Base-by-base conservation (phyloP, 768 basidiomycete species). In the Amanita pallidorosea region DNA sequence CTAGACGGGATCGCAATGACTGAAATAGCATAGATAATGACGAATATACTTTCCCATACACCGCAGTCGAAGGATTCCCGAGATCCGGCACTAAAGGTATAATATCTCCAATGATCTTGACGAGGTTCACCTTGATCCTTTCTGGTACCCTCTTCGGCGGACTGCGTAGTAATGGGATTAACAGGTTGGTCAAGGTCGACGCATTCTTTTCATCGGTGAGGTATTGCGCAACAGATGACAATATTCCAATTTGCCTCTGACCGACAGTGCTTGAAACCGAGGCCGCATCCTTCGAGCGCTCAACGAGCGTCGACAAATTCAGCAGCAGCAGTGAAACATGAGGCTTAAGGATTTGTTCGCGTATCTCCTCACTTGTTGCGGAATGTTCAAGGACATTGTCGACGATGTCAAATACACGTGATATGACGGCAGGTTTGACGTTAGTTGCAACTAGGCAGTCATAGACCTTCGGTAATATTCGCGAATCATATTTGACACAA, bases 391-490 rank as follows among this genome's bases (percentile, higher is more conserved):
- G 69, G 0, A 97, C 63, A 31, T 73, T 74, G 38, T 92, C 88
- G 44, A 93, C 72, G 52, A 95, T 81, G 60, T 97, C 94, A 56
- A 95, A 85, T 4, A 97, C 75, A 47, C 80, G 79, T 12, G 75
- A 75, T 38, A 95, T 70, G 13, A 97, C 94, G 0, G 78, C 66
- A 2, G 91, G 83, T 64, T 97, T 96, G 64, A 96, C 91, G 54
- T 85, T 88, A 5, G 80, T 74, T 0, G 86, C 88, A 3, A 84
- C 67, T 7, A 98, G 71, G 60, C 91, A 95, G 51, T 77, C 78
- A 61, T 89, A 92, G 4, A 95, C 68, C 61, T 88, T 84, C 6
- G 83, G 83, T 12, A 99, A 64, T 1, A 85, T 73, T 4, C 72
- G 71, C 2, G 67, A 56, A 58, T 97, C 86, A 60, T 81, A 85